Evolutionary conservation across 2,329 filamentous ascomycete genomes (phyloP).

Genomic region (Monilinia aucupariae): DNA sequence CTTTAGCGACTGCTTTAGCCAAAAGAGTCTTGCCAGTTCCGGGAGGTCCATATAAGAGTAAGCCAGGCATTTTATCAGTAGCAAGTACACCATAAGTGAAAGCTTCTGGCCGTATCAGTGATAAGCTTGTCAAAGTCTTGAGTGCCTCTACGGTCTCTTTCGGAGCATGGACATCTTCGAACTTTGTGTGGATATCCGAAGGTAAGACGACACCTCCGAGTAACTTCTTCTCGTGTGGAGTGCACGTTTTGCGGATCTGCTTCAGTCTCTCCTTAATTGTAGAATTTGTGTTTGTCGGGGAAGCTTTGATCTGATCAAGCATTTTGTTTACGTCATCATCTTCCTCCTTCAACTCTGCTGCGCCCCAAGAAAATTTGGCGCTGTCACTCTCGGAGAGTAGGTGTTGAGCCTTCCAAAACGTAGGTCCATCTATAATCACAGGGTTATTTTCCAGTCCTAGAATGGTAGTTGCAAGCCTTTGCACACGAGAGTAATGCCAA

Average conservation of each 20-base stretch:
- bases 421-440: conserved; percentile 35
- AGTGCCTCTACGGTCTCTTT: conserved; percentile 79
- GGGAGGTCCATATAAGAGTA: conserved; percentile 82
- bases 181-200: conserved; percentile 77
- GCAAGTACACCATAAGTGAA: conserved; percentile 93
- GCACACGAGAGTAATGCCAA: conserved; percentile 55
- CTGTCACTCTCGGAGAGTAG: conserved; percentile 43
- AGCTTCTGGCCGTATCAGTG: conserved; percentile 82
- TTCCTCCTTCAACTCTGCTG: conserved; percentile 39
- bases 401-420: conserved; percentile 37
- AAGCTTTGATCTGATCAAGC: conserved; percentile 28
- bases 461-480: conserved; percentile 50
- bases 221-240: conserved; percentile 76
- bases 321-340: conserved; percentile 33
- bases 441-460: conserved; percentile 39
- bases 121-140: conserved; percentile 82
- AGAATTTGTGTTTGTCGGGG: conserved; percentile 34
- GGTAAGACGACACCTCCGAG: conserved; percentile 77
- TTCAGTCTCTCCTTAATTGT: conserved; percentile 40
- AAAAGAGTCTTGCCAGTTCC: conserved; percentile 71
- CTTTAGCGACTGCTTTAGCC: conserved; percentile 63
- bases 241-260: conserved; percentile 52
- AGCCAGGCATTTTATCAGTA: conserved; percentile 83
- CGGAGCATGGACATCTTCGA: conserved; percentile 78
- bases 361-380: conserved; percentile 41